Base-by-base conservation (phyloP, 2,329 filamentous ascomycete species). In the Neofusicoccum ribis region DNA sequence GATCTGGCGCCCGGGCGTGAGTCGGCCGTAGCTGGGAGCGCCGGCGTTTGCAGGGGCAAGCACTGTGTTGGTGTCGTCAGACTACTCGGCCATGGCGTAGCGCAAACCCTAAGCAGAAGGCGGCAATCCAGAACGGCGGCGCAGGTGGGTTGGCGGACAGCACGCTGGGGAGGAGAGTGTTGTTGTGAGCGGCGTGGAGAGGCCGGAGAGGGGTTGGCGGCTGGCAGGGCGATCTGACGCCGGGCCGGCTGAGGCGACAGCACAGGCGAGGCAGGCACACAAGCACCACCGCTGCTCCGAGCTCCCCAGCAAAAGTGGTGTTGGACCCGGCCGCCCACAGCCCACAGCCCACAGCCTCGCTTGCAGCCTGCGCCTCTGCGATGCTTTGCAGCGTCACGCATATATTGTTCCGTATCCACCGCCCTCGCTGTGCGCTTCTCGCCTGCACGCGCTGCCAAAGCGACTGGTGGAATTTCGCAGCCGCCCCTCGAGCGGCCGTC, bases 181-280 rank as follows among this genome's bases (percentile, higher is more conserved):
- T 34, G 54, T 59, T 44, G 20, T 59, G 54, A 34, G 54, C 54
- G 54, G 54, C 54, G 41, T 37, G 27, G 23, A 12, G 54, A 44
- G 54, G 54, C 39, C 54, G 54, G 39, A 59, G 54, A 59, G 54
- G 54, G 54, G 54, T 59, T 59, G 54, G 54, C 54, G 54, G 54
- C 39, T 59, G 54, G 54, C 27, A 59, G 39, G 54, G 37, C 37
- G 37, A 39, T 39, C 37, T 39, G 37, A 39, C 37, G 36, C 52
- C 52, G 54, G 39, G 39, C 39, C 39, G 54, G 54, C 54, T 59
- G 54, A 46, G 52, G 54, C 54, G 39, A 56, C 52, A 56, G 39
- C 39, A 43, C 54, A 46, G 54, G 54, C 52, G 52, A 52, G 50
- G 34, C 43, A 44, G 37, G 37, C 52, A 56, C 52, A 41, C 52